Percentiles rank a stretch among this genome's conserved stretches.
phyloP scores from a whole-genome alignment of 441 rosid genomes.

The Mallotus japonicus region DNA sequence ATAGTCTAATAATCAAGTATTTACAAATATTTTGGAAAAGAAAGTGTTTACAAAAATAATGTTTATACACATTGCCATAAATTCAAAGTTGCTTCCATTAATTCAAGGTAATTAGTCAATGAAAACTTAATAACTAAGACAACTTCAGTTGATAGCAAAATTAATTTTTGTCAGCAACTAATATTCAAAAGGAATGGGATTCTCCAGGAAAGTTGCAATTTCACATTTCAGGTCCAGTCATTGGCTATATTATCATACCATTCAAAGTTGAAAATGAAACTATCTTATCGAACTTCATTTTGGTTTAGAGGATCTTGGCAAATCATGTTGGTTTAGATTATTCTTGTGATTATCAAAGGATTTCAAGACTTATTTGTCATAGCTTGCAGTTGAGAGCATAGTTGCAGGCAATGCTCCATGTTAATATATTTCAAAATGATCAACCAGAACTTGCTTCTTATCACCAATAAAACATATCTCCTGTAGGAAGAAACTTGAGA shows the following conservation, averaged over 20 bases:
- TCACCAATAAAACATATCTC: not conserved
- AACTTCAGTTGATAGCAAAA: no score
- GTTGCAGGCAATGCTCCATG: not conserved
- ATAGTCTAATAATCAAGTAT: no score
- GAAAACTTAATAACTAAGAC: not conserved
- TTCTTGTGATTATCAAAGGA: not conserved
- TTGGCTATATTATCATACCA: not conserved
- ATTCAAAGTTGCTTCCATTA: no score
- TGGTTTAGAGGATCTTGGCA: not conserved
- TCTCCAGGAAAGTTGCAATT: not conserved
- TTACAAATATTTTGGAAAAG: no score
- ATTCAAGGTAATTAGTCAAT: not conserved
- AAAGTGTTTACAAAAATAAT: no score
- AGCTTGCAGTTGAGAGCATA: no score
- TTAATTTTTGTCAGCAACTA: not conserved
- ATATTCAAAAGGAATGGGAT: not conserved
- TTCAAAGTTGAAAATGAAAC: not conserved
- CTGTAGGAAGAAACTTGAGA: slow-evolving; percentile 3
- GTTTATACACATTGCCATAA: no score
- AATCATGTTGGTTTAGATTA: not conserved
- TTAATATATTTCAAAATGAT: not conserved
- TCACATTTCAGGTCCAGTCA: not conserved
- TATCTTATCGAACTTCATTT: not conserved
- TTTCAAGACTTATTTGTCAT: no score
- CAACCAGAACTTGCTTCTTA: not conserved